These are phyloP conservation scores for Sarocladium kiliense DNA, from an alignment of 2,329 filamentous ascomycete genomes.

Conservation along the genomic window DNA sequence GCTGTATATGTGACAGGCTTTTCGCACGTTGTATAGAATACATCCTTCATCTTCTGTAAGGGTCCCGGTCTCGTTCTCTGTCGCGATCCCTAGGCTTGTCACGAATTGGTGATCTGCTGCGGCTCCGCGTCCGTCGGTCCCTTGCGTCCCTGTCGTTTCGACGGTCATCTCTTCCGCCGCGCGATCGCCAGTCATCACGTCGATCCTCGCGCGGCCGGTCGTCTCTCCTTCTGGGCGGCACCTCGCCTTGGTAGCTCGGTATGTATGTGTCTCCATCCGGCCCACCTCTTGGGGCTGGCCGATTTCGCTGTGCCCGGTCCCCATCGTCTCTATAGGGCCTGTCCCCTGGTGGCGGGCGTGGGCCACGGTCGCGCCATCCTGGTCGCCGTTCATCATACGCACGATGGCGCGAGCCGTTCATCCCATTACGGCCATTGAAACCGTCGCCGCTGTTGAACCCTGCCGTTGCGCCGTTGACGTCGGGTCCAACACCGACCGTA, in stretches of 20 bases:
- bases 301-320: slow-evolving; percentile 32
- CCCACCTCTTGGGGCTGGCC: slow-evolving; percentile 22
- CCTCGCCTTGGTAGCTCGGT: slow-evolving; percentile 37
- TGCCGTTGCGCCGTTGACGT: slow-evolving; percentile 39
- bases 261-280: slow-evolving; percentile 46
- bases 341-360: slow-evolving; percentile 43
- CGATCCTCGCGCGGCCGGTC: slow-evolving; percentile 25
- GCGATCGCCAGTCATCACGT: slow-evolving; percentile 13
- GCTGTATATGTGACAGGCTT: not conserved
- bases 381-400: slow-evolving; percentile 43
- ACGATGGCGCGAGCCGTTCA: slow-evolving; percentile 41
- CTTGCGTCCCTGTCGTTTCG: slow-evolving; percentile 25
- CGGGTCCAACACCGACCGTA: slow-evolving; percentile 72
- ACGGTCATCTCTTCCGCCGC: slow-evolving; percentile 20
- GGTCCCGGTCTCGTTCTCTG: slow-evolving; percentile 34
- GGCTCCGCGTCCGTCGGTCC: slow-evolving; percentile 32
- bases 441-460: slow-evolving; percentile 48
- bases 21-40: not conserved
- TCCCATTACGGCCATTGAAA: slow-evolving; percentile 43
- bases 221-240: slow-evolving; percentile 22
- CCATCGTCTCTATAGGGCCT: slow-evolving; percentile 25
- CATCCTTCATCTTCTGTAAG: not conserved
- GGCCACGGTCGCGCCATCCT: slow-evolving; percentile 49
- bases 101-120: slow-evolving; percentile 32
- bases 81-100: slow-evolving; percentile 36